Percentiles rank a stretch among this genome's conserved stretches.
phyloP scores from a whole-genome alignment of 1,284 basidiomycete genomes.

The Boletus mariae region DNA sequence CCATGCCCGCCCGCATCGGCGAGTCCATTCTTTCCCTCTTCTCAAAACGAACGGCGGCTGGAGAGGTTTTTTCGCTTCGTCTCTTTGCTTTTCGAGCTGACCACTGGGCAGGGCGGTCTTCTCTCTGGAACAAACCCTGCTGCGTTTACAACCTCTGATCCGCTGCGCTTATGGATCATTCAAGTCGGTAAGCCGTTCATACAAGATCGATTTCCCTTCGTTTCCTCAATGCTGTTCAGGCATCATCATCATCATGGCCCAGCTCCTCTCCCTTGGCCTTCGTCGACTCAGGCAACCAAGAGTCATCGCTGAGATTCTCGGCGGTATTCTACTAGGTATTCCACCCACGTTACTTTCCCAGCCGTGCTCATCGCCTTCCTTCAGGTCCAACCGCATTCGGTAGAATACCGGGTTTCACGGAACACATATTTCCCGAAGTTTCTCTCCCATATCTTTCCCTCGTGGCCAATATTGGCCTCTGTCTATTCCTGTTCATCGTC shows the following conservation, averaged over 20 bases:
- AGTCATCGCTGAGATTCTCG: constrained; percentile 75
- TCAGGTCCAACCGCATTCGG: constrained; percentile 57
- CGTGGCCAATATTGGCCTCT: constrained; percentile 83
- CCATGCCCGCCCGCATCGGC: background rate
- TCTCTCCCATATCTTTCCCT: constrained; percentile 77
- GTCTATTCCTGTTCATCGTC: constrained; percentile 87
- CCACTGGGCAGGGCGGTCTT: constrained; percentile 42
- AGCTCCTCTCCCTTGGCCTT: constrained; percentile 55
- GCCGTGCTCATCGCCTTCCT: background rate
- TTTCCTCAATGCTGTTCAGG: constrained; percentile 28
- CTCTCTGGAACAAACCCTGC: constrained; percentile 54
- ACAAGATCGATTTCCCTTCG: background rate
- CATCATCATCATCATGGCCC: constrained; percentile 63
- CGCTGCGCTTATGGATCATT: constrained; percentile 69
- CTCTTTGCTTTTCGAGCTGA: constrained; percentile 5
- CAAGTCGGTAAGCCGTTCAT: constrained; percentile 47
- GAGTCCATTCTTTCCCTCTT: background rate
- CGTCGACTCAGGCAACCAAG: constrained; percentile 62
- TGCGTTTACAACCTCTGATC: constrained; percentile 49
- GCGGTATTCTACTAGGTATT: constrained; percentile 63
- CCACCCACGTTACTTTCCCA: background rate
- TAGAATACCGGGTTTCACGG: constrained; percentile 32
- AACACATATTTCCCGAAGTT: constrained; percentile 69
- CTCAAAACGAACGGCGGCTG: constrained; percentile 18
- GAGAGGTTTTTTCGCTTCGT: constrained; percentile 11